Percentiles rank a stretch among this genome's conserved stretches.
These are phyloP conservation scores for Nasturtium officinale DNA, from an alignment of 345 rosid genomes.

Conservation along the genomic window DNA sequence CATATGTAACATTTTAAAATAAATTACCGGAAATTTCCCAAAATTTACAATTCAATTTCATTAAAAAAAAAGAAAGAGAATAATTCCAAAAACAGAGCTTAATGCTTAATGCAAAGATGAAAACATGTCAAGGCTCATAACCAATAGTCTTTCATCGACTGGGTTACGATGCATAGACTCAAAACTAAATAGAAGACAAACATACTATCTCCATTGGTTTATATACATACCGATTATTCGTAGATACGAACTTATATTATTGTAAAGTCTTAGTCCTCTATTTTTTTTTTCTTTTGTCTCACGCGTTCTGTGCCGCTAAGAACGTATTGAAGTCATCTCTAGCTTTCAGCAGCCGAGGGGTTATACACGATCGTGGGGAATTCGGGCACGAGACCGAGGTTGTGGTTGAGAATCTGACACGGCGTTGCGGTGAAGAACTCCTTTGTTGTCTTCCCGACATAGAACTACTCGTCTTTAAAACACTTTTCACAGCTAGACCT, in stretches of 20 bases:
- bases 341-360: slow-evolving; percentile 62
- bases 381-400: slow-evolving; percentile 47
- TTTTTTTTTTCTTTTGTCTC: slow-evolving; percentile 27
- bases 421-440: slow-evolving; percentile 54
- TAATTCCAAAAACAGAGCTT: background rate
- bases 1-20: background rate
- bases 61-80: background rate
- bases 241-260: slow-evolving; percentile 8
- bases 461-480: slow-evolving; percentile 49
- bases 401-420: slow-evolving; percentile 67
- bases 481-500: slow-evolving; percentile 46
- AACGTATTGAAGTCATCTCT: slow-evolving; percentile 63
- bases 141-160: background rate
- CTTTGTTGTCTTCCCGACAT: slow-evolving; percentile 37
- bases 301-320: slow-evolving; percentile 67
- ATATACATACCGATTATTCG: slow-evolving; percentile 23
- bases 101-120: background rate
- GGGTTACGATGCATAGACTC: background rate
- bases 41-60: background rate
- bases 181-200: slow-evolving; percentile 1
- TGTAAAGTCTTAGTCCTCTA: slow-evolving; percentile 11
- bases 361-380: slow-evolving; percentile 62
- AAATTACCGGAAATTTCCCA: background rate
- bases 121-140: background rate
- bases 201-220: slow-evolving; percentile 24